Conservation (phyloP, 345 rosid genomes). For the Rhizophora apiculata region DNA sequence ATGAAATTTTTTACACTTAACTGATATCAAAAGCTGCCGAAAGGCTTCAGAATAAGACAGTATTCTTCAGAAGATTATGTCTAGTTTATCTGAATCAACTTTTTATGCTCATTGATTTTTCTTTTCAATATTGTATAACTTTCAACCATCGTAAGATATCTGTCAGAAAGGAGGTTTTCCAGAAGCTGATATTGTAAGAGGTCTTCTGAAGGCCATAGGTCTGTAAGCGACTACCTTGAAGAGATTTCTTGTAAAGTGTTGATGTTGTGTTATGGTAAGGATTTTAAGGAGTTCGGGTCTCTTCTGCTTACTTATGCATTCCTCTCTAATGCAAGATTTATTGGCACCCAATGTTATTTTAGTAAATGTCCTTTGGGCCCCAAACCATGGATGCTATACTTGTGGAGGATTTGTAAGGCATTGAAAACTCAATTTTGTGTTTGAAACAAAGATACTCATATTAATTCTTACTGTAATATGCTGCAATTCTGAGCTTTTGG, state of each 20-base stretch:
- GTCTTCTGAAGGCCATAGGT: constrained; percentile 28
- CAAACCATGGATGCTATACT: constrained; percentile 71
- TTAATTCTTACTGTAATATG: background rate
- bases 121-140: background rate
- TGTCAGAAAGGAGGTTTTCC: constrained; percentile 78
- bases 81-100: background rate
- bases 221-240: constrained; percentile 57
- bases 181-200: constrained; percentile 73
- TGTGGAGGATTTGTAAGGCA: constrained; percentile 74
- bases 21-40: constrained; percentile 21
- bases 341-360: background rate
- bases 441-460: constrained; percentile 66
- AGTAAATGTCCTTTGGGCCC: constrained; percentile 38
- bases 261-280: constrained; percentile 12
- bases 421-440: constrained; percentile 56
- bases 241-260: constrained; percentile 79
- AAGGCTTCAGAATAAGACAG: constrained; percentile 96
- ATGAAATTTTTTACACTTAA: constrained; percentile 44
- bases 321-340: background rate
- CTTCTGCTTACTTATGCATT: constrained; percentile 18
- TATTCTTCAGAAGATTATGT: constrained; percentile 18
- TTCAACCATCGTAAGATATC: constrained; percentile 40
- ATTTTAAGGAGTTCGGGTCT: constrained; percentile 68
- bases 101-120: background rate
- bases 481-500: background rate